A percentile compares a stretch with the other conserved stretches of the same genome.
These are phyloP conservation scores for Pyricularia pennisetigena DNA, from an alignment of 2,329 filamentous ascomycete genomes.

Conservation along the genomic window DNA sequence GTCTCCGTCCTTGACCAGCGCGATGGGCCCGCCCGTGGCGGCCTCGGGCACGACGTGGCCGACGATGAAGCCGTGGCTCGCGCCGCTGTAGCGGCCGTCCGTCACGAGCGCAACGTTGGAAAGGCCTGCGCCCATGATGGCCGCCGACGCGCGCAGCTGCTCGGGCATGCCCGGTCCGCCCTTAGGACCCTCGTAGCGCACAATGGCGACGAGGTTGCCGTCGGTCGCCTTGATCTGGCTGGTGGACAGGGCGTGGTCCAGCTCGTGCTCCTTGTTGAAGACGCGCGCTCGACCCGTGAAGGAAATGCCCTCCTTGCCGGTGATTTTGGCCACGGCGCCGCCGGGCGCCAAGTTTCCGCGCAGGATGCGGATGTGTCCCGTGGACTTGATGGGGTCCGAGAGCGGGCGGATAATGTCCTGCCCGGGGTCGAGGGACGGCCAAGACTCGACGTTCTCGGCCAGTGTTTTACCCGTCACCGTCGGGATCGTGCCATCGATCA, in stretches of 20 bases:
- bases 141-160: constrained; percentile 85
- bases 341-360: constrained; percentile 76
- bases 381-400: constrained; percentile 74
- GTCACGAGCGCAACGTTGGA: constrained; percentile 81
- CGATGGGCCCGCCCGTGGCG: constrained; percentile 79
- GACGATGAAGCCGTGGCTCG: constrained; percentile 86
- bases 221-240: constrained; percentile 64
- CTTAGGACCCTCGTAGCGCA: constrained; percentile 89
- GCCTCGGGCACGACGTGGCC: constrained; percentile 91
- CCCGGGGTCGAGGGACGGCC: constrained; percentile 65
- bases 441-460: constrained; percentile 68
- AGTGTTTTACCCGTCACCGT: constrained; percentile 82
- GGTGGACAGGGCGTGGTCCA: constrained; percentile 66
- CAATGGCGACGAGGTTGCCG: constrained; percentile 83
- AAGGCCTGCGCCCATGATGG: constrained; percentile 84
- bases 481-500: constrained; percentile 68
- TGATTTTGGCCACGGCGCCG: constrained; percentile 88
- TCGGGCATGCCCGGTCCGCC: constrained; percentile 93
- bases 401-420: constrained; percentile 78
- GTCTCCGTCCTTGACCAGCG: constrained; percentile 71
- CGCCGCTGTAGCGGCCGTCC: constrained; percentile 82
- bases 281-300: constrained; percentile 76
- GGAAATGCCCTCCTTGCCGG: constrained; percentile 78
- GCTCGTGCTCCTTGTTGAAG: constrained; percentile 74
- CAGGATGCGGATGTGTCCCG: constrained; percentile 83